phyloP scores from a whole-genome alignment of 2,329 filamentous ascomycete genomes.

The Aspergillus phoenicis region DNA sequence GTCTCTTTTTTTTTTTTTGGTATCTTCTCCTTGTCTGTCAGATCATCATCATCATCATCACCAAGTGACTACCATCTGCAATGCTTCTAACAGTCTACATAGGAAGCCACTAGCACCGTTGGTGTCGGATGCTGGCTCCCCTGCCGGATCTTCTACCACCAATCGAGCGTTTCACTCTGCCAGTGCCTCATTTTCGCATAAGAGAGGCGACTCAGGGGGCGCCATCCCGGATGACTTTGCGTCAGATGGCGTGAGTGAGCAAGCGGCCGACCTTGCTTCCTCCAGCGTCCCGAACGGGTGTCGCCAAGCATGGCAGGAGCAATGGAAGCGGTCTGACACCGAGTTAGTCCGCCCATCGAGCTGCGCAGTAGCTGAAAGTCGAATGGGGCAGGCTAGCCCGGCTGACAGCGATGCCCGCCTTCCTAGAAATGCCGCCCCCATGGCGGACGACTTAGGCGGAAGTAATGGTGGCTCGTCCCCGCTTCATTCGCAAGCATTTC shows the following conservation, averaged over 20 bases:
- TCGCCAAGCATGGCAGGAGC: constrained; percentile 14
- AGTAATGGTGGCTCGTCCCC: constrained; percentile 12
- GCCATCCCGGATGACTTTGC: constrained; percentile 14
- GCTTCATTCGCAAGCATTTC: constrained; percentile 9
- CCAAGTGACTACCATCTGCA: background rate
- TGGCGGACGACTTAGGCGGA: constrained; percentile 10
- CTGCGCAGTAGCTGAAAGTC: constrained; percentile 16
- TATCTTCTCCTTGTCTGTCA: background rate
- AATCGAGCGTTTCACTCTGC: constrained; percentile 23
- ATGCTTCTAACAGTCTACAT: constrained; percentile 11
- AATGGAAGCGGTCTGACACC: constrained; percentile 12
- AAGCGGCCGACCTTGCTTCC: constrained; percentile 8
- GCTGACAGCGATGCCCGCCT: constrained; percentile 16
- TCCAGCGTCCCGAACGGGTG: constrained; percentile 11
- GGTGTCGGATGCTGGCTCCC: constrained; percentile 19
- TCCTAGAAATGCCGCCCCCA: constrained; percentile 14
- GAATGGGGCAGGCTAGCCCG: constrained; percentile 12
- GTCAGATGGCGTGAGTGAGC: constrained; percentile 20
- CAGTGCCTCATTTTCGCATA: constrained; percentile 19
- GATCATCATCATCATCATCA: background rate
- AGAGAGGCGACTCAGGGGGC: constrained; percentile 20
- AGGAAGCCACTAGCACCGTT: constrained; percentile 17
- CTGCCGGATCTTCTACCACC: constrained; percentile 17
- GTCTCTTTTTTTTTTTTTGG: background rate
- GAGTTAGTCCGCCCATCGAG: constrained; percentile 14